Conservation (phyloP, 805 yeast species). For the Candida sanyiensis region DNA sequence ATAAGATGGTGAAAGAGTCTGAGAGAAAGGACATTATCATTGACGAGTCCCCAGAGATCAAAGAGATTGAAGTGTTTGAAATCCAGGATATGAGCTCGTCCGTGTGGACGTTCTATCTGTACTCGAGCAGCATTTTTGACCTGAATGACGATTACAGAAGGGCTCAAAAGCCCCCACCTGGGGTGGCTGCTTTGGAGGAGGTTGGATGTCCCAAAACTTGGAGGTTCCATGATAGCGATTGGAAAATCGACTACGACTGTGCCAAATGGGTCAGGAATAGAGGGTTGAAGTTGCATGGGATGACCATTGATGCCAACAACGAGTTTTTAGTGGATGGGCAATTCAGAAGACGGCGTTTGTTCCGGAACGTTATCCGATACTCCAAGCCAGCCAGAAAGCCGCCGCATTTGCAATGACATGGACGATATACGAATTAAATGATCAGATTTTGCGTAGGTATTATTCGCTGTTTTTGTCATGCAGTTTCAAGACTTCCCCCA, state of each 20-base stretch:
- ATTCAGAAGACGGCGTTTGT: conserved; percentile 54
- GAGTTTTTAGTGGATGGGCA: conserved; percentile 46
- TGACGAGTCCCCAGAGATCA: conserved; percentile 58
- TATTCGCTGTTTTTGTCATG: conserved; percentile 23
- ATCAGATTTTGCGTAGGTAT: no score
- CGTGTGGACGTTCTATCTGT: conserved; percentile 57
- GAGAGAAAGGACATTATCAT: conserved; percentile 52
- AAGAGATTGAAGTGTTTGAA: conserved; percentile 73
- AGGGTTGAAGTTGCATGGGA: conserved; percentile 26
- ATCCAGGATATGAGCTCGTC: conserved; percentile 57
- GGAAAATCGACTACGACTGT: conserved; percentile 61
- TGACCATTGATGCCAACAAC: conserved; percentile 31
- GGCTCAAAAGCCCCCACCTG: conserved; percentile 57
- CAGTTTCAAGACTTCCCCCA: conserved; percentile 46
- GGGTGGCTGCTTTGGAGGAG: conserved; percentile 47
- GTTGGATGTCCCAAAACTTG: conserved; percentile 68
- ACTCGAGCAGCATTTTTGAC: conserved; percentile 52
- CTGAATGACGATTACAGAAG: conserved; percentile 38
- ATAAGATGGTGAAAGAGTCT: conserved; percentile 29
- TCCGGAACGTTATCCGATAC: conserved; percentile 46
- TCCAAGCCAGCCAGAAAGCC: conserved; percentile 34
- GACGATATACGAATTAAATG: no score
- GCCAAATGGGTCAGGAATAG: conserved; percentile 46
- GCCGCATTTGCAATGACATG: conserved; percentile 18
- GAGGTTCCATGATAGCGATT: conserved; percentile 53